A percentile compares a stretch with the other conserved stretches of the same genome.
phyloP scores from a whole-genome alignment of 352 stramenopile species.

The Phytopythium delawarense region DNA sequence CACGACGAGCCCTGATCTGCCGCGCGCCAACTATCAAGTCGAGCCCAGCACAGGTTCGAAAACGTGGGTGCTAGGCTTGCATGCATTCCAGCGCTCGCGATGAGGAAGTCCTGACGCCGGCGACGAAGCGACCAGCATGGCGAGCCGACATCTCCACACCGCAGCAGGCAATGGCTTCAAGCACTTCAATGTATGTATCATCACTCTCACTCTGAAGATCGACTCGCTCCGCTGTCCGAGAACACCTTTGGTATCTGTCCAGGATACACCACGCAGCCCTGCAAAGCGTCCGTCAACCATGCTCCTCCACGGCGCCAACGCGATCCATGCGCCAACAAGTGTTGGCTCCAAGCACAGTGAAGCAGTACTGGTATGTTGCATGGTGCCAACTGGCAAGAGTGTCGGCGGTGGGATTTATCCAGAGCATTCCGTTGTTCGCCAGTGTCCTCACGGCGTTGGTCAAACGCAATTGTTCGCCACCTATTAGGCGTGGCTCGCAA shows the following conservation, averaged over 20 bases:
- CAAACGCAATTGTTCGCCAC: background rate
- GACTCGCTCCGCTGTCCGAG: too few species aligned
- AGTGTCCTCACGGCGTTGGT: slow-evolving; percentile 1
- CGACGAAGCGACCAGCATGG: background rate
- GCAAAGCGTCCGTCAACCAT: background rate
- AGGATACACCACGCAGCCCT: background rate
- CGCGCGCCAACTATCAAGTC: background rate
- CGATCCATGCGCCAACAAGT: background rate
- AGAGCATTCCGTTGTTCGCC: background rate
- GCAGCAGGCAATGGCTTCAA: too few species aligned
- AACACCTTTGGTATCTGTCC: background rate
- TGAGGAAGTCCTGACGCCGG: background rate
- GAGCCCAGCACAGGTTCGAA: background rate
- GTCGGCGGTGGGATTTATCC: background rate
- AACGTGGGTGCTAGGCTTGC: background rate
- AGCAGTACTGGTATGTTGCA: background rate
- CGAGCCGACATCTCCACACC: background rate
- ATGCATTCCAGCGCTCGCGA: background rate
- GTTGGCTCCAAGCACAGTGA: too few species aligned
- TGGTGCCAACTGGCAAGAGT: background rate
- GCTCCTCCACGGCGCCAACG: background rate
- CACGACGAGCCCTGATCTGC: background rate
- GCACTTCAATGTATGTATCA: too few species aligned
- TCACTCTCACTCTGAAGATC: too few species aligned
- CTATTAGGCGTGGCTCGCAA: background rate